A percentile compares a stretch with the other conserved stretches of the same genome.
phyloP scores from a whole-genome alignment of 139 green algal species.

The Auxenochlorella pyrenoidosa region DNA sequence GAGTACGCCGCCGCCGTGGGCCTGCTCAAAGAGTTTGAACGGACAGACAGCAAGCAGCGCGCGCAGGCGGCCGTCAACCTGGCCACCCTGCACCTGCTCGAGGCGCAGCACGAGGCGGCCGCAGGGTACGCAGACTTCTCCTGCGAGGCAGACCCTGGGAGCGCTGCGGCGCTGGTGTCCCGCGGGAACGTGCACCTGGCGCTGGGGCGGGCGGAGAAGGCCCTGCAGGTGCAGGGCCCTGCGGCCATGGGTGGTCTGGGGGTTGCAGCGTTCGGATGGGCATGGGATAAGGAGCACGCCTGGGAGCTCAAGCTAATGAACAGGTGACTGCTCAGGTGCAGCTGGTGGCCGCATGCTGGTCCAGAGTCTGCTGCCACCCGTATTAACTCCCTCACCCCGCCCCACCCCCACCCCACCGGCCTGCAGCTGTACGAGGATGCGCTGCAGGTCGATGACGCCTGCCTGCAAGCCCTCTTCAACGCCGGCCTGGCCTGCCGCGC shows the following conservation, averaged over 20 bases:
- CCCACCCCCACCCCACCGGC: neutral
- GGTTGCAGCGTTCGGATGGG: too few species aligned
- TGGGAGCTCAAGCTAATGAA: too few species aligned
- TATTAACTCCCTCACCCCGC: neutral
- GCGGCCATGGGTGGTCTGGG: neutral
- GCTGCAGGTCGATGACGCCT: slow-evolving; percentile 78
- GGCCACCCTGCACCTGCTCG: slow-evolving; percentile 80
- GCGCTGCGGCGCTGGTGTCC: slow-evolving; percentile 78
- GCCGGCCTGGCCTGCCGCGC: slow-evolving; percentile 70
- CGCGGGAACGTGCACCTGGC: slow-evolving; percentile 31
- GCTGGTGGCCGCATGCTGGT: neutral
- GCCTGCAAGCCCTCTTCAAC: slow-evolving; percentile 84
- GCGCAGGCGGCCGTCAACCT: slow-evolving; percentile 85
- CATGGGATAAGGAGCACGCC: too few species aligned
- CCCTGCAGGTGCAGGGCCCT: slow-evolving; percentile 12
- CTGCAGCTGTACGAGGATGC: slow-evolving; percentile 71
- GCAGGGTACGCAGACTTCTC: slow-evolving; percentile 80
- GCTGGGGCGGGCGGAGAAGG: slow-evolving; percentile 14
- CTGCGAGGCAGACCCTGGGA: slow-evolving; percentile 81
- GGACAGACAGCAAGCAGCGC: slow-evolving; percentile 71
- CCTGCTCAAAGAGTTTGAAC: slow-evolving; percentile 89
- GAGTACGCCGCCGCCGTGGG: slow-evolving; percentile 73
- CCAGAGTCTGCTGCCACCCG: neutral
- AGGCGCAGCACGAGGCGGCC: slow-evolving; percentile 70
- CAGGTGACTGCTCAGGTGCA: neutral